A percentile compares a stretch with the other conserved stretches of the same genome.
Evolutionary conservation across 768 basidiomycete genomes (phyloP).

Genomic region (Austroboletus festivus): DNA sequence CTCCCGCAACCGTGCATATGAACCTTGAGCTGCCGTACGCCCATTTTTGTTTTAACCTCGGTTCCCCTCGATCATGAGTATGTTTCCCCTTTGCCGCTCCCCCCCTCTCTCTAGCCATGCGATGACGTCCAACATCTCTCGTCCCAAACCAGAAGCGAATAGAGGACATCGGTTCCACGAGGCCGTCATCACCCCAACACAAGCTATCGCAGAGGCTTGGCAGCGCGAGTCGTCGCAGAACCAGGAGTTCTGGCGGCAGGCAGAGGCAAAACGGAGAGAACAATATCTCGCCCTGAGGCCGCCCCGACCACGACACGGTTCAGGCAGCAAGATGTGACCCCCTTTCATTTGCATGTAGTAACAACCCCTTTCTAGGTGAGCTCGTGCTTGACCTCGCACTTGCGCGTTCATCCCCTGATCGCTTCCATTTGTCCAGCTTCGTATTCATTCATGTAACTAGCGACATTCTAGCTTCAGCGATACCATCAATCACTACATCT

Average conservation of each 20-base stretch:
- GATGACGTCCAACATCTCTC: conserved; percentile 35
- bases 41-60: conserved; percentile 29
- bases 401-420: conserved; percentile 4
- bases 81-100: conserved; percentile 11
- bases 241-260: conserved; percentile 58
- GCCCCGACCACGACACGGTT: conserved; percentile 32
- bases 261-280: conserved; percentile 45
- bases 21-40: conserved; percentile 38
- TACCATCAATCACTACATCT: conserved; percentile 13
- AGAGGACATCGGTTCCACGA: conserved; percentile 29
- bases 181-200: conserved; percentile 45
- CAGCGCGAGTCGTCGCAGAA: conserved; percentile 56
- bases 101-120: conserved; percentile 28
- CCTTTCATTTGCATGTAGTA: conserved; percentile 4
- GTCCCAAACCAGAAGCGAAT: conserved; percentile 34
- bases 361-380: conserved; percentile 16
- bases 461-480: conserved; percentile 19
- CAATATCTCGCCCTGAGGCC: conserved; percentile 42
- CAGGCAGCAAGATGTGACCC: conserved; percentile 54
- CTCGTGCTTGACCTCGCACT: neutral
- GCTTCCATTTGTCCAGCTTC: conserved; percentile 17
- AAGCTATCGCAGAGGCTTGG: conserved; percentile 70
- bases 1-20: conserved; percentile 8
- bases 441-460: conserved; percentile 33
- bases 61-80: conserved; percentile 30